These are phyloP conservation scores for Gonapodya prolifera DNA, from an alignment of 192 early-diverging fungal species.

Conservation along the genomic window DNA sequence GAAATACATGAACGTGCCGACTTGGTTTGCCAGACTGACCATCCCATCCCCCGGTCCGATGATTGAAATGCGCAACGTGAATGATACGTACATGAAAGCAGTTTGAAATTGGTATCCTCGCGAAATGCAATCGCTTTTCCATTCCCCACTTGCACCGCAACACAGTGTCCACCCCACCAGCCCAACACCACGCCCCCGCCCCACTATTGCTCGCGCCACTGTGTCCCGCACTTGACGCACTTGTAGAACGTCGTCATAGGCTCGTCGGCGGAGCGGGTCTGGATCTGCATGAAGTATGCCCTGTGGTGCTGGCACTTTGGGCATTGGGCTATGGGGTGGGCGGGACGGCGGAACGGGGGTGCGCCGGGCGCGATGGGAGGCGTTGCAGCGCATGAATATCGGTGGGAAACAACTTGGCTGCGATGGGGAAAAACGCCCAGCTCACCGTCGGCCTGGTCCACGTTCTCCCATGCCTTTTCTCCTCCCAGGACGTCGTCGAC, in stretches of 20 bases:
- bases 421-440: background rate
- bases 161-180: background rate
- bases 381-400: background rate
- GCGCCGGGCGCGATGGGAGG: too few relatives aligned
- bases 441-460: slow-evolving; percentile 39
- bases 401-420: background rate
- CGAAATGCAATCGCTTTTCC: too few relatives aligned
- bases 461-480: slow-evolving; percentile 78
- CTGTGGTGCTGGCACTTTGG: slow-evolving; percentile 49
- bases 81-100: too few relatives aligned
- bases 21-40: too few relatives aligned
- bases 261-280: slow-evolving; percentile 91
- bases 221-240: slow-evolving; percentile 56
- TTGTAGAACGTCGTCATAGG: slow-evolving; percentile 88
- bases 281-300: slow-evolving; percentile 78
- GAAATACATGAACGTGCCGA: background rate
- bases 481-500: slow-evolving; percentile 91
- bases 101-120: too few relatives aligned
- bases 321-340: slow-evolving; percentile 5
- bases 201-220: slow-evolving; percentile 54
- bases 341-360: background rate
- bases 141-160: background rate
- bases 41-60: too few relatives aligned
- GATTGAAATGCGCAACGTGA: background rate
- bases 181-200: background rate